phyloP scores from a whole-genome alignment of 352 stramenopile species.

The Elongisporangium anandrum region DNA sequence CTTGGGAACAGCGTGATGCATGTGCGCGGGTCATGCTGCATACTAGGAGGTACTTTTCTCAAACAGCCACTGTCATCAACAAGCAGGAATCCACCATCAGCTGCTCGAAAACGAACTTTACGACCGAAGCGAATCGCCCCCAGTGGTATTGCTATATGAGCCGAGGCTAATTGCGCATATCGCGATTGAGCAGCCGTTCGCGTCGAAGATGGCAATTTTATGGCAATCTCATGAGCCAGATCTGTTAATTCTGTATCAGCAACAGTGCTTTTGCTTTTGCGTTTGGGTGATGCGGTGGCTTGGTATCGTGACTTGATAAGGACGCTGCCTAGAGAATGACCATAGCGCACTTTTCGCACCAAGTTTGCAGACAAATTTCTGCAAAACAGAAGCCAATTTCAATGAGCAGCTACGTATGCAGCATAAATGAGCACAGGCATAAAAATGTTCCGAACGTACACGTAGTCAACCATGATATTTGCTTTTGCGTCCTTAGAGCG shows the following conservation, averaged over 20 bases:
- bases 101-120: constrained; percentile 29
- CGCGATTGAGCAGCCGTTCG: neutral
- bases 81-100: constrained; percentile 32
- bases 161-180: neutral
- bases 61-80: constrained; percentile 28
- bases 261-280: constrained; percentile 2
- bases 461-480: constrained; percentile 52
- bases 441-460: too few species aligned
- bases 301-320: constrained; percentile 23
- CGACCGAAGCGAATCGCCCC: constrained; percentile 26
- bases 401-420: neutral
- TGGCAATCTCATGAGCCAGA: neutral
- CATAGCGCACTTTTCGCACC: constrained; percentile 55
- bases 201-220: neutral
- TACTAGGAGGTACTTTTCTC: constrained; percentile 19
- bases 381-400: neutral
- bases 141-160: neutral
- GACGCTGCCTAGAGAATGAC: constrained; percentile 39
- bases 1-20: constrained; percentile 34
- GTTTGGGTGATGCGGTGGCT: constrained; percentile 3
- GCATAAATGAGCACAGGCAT: neutral
- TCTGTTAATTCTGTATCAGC: neutral
- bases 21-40: constrained; percentile 23
- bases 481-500: constrained; percentile 9
- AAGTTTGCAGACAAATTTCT: constrained; percentile 50